phyloP scores from a whole-genome alignment of 139 green algal genomes.

The Microglena sp. region DNA sequence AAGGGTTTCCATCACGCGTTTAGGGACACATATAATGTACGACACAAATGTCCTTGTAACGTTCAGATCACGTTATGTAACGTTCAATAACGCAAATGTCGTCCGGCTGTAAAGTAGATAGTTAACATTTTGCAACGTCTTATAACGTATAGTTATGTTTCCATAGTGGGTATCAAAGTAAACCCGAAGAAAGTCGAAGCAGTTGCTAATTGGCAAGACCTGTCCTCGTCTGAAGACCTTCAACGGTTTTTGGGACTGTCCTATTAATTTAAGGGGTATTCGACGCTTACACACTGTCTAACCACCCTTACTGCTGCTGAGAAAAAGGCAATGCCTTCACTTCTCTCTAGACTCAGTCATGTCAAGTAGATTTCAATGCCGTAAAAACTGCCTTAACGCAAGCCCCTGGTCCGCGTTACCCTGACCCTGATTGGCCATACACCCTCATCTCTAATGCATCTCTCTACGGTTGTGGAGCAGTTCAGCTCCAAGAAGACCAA shows the following conservation, averaged over 20 bases:
- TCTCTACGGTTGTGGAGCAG: conserved; percentile 16
- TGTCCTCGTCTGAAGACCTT: conserved; percentile 18
- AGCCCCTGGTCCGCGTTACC: conserved; percentile 12
- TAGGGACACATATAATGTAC: too few species aligned
- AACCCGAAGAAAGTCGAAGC: conserved; percentile 34
- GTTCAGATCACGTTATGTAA: too few species aligned
- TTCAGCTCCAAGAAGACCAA: conserved; percentile 25
- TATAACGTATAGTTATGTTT: too few species aligned
- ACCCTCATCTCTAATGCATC: conserved; percentile 25
- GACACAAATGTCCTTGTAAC: too few species aligned
- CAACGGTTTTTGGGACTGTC: conserved; percentile 41
- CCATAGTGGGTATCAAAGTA: conserved; percentile 21
- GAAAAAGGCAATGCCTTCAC: conserved; percentile 17
- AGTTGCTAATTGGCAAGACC: conserved; percentile 28
- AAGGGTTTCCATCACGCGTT: too few species aligned
- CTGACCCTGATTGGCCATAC: conserved; percentile 16
- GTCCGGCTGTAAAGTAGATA: too few species aligned
- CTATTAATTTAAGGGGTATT: conserved; percentile 42
- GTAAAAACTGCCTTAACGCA: conserved; percentile 12
- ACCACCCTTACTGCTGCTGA: conserved; percentile 24
- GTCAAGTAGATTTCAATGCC: conserved; percentile 12
- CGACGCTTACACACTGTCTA: conserved; percentile 24
- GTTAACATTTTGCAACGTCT: too few species aligned
- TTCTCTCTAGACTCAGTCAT: not conserved
- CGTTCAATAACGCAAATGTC: too few species aligned